Evolutionary conservation across 495 filamentous ascomycete species (phyloP).

Genomic region (Entonaema liquescens): DNA sequence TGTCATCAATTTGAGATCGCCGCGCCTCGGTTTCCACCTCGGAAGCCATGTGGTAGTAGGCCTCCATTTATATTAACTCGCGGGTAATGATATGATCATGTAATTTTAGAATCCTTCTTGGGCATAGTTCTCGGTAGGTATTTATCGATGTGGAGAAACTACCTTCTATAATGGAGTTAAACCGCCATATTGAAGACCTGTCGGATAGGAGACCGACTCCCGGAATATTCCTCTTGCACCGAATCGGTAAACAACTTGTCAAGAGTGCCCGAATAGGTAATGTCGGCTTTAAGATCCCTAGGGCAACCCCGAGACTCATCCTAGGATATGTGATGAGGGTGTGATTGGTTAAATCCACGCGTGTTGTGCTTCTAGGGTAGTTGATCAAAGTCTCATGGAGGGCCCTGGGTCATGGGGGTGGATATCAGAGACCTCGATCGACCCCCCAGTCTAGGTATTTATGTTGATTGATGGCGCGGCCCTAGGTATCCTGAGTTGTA

Average conservation of each 20-base stretch:
- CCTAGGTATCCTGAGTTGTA: neutral
- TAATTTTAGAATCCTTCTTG: constrained; percentile 12
- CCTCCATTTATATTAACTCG: constrained; percentile 2
- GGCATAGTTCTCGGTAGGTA: neutral
- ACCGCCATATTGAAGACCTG: neutral
- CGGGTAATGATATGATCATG: neutral
- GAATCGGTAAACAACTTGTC: neutral
- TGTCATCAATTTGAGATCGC: neutral
- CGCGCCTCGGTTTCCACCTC: neutral
- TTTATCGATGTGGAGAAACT: constrained; percentile 2
- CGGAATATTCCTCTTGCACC: neutral
- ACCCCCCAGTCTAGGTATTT: neutral
- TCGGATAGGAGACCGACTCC: neutral
- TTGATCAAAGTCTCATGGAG: neutral
- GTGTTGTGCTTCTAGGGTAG: neutral
- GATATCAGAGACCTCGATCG: constrained; percentile 3
- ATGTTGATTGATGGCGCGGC: constrained; percentile 20
- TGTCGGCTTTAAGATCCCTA: neutral
- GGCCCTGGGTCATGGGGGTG: neutral
- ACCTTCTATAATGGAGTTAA: constrained; percentile 5
- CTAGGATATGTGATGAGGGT: neutral
- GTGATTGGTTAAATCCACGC: neutral
- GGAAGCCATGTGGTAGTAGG: neutral
- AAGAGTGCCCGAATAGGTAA: neutral
- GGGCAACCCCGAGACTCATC: neutral